phyloP scores from a whole-genome alignment of 169 alveolate species.

The Eimeria acervulina region DNA sequence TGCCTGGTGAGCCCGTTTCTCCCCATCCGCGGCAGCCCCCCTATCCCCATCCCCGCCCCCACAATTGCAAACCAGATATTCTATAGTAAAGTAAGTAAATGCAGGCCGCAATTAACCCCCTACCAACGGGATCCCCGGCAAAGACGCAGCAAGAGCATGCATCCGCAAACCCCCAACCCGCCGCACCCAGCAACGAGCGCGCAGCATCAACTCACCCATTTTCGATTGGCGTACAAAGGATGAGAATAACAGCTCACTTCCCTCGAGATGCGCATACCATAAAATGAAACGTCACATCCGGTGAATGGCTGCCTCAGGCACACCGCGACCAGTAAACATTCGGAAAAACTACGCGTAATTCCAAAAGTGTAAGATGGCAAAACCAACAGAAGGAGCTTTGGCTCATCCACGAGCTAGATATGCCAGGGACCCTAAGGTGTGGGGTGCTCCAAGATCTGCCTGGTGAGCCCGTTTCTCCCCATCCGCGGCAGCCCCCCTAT shows the following conservation, averaged over 20 bases:
- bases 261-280: no score
- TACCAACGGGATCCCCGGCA: neutral
- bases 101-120: neutral
- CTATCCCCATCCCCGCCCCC: neutral
- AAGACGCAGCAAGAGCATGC: neutral
- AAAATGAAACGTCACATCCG: no score
- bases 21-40: neutral
- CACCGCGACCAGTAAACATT: no score
- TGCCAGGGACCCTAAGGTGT: neutral
- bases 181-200: neutral
- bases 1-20: neutral
- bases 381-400: neutral
- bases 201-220: constrained; percentile 29
- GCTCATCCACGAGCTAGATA: neutral
- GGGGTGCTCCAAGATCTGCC: neutral
- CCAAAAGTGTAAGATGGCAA: no score
- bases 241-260: neutral
- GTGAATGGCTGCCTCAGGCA: no score
- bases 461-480: neutral
- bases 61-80: neutral
- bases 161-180: no score
- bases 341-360: no score
- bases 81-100: neutral
- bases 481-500: neutral
- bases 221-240: neutral